Evolutionary conservation across 1,139 yeast genomes (phyloP).

Genomic region (Candida dubliniensis): DNA sequence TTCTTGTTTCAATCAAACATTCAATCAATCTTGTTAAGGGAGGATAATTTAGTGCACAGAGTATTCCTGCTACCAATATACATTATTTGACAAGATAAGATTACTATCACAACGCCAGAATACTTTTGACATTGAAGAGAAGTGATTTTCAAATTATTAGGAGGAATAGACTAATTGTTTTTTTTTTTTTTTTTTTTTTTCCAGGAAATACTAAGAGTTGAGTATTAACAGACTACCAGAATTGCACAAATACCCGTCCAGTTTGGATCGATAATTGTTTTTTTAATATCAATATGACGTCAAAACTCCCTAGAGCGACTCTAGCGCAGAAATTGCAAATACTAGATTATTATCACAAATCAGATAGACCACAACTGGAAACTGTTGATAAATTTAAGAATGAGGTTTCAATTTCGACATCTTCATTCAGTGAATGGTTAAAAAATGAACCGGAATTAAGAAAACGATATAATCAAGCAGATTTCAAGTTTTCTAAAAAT

Average conservation of each 20-base stretch:
- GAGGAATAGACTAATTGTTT: neutral
- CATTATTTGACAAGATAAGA: too few species aligned
- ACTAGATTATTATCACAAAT: constrained; percentile 49
- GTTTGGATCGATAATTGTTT: neutral
- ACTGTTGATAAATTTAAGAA: constrained; percentile 54
- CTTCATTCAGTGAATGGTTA: constrained; percentile 61
- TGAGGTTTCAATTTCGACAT: constrained; percentile 53
- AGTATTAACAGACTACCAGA: too few species aligned
- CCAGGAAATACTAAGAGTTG: too few species aligned
- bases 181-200: neutral
- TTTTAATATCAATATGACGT: constrained; percentile 3
- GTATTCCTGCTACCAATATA: too few species aligned
- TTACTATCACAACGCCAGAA: too few species aligned
- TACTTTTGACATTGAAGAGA: too few species aligned
- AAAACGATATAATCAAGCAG: constrained; percentile 39
- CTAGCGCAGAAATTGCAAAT: constrained; percentile 58
- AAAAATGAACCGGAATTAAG: constrained; percentile 53
- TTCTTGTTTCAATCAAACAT: neutral
- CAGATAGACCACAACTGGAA: constrained; percentile 55
- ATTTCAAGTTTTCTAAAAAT: constrained; percentile 36
- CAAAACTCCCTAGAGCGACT: constrained; percentile 53
- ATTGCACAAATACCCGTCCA: neutral
- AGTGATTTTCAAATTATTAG: too few species aligned
- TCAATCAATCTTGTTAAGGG: constrained; percentile 5
- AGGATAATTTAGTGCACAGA: neutral